A percentile compares a stretch with the other conserved stretches of the same genome.
Conservation (phyloP, 805 yeast species). For the Pichia manshurica region DNA sequence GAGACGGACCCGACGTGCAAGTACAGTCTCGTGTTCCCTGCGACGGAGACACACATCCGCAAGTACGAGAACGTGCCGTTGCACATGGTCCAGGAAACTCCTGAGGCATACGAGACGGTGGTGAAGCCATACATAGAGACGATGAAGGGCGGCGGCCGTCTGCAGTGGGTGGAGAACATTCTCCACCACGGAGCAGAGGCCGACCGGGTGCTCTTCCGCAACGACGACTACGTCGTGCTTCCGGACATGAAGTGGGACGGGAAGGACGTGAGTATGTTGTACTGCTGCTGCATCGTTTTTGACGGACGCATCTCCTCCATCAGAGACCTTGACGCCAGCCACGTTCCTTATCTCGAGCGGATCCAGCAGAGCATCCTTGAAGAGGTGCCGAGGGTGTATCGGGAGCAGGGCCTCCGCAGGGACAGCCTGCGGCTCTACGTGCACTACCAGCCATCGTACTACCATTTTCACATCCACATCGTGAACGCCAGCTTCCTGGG, state of each 20-base stretch:
- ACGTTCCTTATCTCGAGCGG: slow-evolving; percentile 51
- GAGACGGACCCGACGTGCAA: slow-evolving; percentile 54
- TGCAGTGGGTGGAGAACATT: slow-evolving; percentile 88
- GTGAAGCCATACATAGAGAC: slow-evolving; percentile 74
- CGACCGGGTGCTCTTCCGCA: slow-evolving; percentile 68
- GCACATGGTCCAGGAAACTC: slow-evolving; percentile 73
- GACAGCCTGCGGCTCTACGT: slow-evolving; percentile 71
- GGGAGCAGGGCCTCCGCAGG: slow-evolving; percentile 31
- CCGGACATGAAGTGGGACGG: slow-evolving; percentile 99
- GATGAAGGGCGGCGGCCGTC: slow-evolving; percentile 68
- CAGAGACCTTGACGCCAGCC: slow-evolving; percentile 61
- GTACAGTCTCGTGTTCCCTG: slow-evolving; percentile 78
- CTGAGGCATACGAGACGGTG: slow-evolving; percentile 54
- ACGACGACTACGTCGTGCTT: slow-evolving; percentile 64
- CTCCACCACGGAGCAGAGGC: slow-evolving; percentile 76
- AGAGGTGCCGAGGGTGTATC: slow-evolving; percentile 43
- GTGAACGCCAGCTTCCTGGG: slow-evolving; percentile 71
- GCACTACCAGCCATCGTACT: slow-evolving; percentile 94
- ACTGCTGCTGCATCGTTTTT: slow-evolving; percentile 70
- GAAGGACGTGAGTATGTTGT: slow-evolving; percentile 57
- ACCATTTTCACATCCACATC: slow-evolving; percentile 90
- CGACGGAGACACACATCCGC: slow-evolving; percentile 75
- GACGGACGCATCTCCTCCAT: slow-evolving; percentile 64
- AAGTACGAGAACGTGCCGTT: slow-evolving; percentile 61
- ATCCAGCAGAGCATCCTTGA: slow-evolving; percentile 41